phyloP scores from a whole-genome alignment of 108 stramenopile species.

The Nitzschia sp. region DNA sequence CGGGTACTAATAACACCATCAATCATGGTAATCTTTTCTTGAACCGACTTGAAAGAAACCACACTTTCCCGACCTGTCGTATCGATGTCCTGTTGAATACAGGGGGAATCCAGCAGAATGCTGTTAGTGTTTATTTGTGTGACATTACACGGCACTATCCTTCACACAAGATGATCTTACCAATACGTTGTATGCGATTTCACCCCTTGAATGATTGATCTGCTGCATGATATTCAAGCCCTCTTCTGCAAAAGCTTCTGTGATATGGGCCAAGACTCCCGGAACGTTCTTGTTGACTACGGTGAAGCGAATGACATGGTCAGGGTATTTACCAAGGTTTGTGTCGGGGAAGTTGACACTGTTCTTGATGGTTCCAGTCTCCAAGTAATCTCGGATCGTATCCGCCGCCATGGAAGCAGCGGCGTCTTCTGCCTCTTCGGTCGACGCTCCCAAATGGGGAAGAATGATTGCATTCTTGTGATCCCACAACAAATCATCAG shows the following conservation, averaged over 20 bases:
- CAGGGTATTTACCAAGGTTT: slow-evolving; percentile 57
- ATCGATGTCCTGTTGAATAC: too few species aligned
- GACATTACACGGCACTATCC: too few species aligned
- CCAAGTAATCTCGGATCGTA: slow-evolving; percentile 86
- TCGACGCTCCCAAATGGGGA: slow-evolving; percentile 96
- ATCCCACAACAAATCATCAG: slow-evolving; percentile 85
- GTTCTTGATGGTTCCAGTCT: slow-evolving; percentile 84
- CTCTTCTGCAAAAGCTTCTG: slow-evolving; percentile 72
- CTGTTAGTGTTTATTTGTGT: too few species aligned
- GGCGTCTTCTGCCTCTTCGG: slow-evolving; percentile 95
- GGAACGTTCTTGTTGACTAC: slow-evolving; percentile 91
- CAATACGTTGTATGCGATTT: slow-evolving; percentile 91
- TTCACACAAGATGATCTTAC: too few species aligned
- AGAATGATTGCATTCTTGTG: slow-evolving; percentile 88
- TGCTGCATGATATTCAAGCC: slow-evolving; percentile 90
- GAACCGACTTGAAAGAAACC: slow-evolving; percentile 74
- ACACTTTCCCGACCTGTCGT: slow-evolving; percentile 58
- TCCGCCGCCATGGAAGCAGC: slow-evolving; percentile 91
- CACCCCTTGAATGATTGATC: slow-evolving; percentile 85
- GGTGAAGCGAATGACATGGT: slow-evolving; percentile 76
- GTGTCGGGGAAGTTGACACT: slow-evolving; percentile 91
- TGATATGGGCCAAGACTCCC: slow-evolving; percentile 86
- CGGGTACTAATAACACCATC: slow-evolving; percentile 85
- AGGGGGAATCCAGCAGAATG: too few species aligned
- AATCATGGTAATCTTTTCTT: slow-evolving; percentile 87